Evolutionary conservation across 192 early-diverging fungal species (phyloP).

Genomic region (Mortierella hygrophila): DNA sequence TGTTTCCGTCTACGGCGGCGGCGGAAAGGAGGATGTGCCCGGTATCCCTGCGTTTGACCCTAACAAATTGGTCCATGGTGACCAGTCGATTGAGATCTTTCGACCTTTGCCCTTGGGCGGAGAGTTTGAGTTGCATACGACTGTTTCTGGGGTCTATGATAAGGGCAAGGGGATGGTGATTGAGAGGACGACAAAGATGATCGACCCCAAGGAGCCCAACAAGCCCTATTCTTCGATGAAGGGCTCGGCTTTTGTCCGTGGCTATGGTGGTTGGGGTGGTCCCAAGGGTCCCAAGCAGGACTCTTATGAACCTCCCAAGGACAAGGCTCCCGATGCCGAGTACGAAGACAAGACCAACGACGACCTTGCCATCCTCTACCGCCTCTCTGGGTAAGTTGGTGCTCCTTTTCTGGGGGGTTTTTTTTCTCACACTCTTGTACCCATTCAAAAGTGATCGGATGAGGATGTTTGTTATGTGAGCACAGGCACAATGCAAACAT

Average conservation of each 20-base stretch:
- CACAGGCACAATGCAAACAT: neutral
- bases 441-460: neutral
- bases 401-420: neutral
- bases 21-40: constrained; percentile 62
- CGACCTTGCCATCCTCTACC: constrained; percentile 78
- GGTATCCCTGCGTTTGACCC: constrained; percentile 76
- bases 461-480: neutral
- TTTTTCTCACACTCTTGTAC: neutral
- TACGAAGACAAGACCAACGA: constrained; percentile 57
- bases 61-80: constrained; percentile 81
- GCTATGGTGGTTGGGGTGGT: constrained; percentile 78
- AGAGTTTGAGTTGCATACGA: constrained; percentile 67
- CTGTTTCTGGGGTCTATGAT: constrained; percentile 77
- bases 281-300: constrained; percentile 76
- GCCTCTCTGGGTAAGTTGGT: constrained; percentile 73
- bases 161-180: constrained; percentile 81
- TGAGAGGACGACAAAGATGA: constrained; percentile 66
- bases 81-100: constrained; percentile 74
- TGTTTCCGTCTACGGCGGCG: constrained; percentile 68
- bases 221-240: constrained; percentile 62
- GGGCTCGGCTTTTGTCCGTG: constrained; percentile 73
- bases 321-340: constrained; percentile 71
- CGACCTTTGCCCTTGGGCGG: constrained; percentile 71
- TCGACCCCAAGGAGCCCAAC: constrained; percentile 63
- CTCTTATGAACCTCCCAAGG: constrained; percentile 61